phyloP scores from a whole-genome alignment of 2,329 filamentous ascomycete genomes.

The Teratosphaeria epicoccoides region DNA sequence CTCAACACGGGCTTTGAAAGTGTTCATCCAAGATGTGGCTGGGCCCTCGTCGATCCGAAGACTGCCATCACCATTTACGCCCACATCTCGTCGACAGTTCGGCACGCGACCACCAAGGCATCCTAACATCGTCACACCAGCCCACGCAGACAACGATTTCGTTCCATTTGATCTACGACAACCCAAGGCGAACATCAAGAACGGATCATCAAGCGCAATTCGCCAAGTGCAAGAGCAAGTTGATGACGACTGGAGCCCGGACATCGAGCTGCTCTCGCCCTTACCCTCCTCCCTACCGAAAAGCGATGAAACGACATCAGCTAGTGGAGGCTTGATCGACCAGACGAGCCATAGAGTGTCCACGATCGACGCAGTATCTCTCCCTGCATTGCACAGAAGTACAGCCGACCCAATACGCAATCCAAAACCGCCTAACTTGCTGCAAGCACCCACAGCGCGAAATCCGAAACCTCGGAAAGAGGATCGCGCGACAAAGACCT shows the following conservation, averaged over 20 bases:
- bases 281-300: not conserved
- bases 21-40: not conserved
- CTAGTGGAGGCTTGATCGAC: not conserved
- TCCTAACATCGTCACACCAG: not conserved
- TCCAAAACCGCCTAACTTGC: not conserved
- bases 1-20: not conserved
- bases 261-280: slow-evolving; percentile 6
- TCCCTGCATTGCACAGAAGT: not conserved
- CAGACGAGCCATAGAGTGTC: not conserved
- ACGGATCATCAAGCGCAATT: not conserved
- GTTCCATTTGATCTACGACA: not conserved
- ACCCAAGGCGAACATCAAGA: not conserved
- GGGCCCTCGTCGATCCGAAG: not conserved
- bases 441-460: not conserved
- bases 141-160: not conserved
- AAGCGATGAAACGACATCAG: not conserved
- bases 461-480: not conserved
- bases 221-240: slow-evolving; percentile 3
- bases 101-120: slow-evolving; percentile 2
- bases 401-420: not conserved
- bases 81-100: not conserved
- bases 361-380: not conserved
- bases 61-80: not conserved
- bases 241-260: slow-evolving; percentile 7
- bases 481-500: not conserved